These are phyloP conservation scores for Aspergillus felis DNA, from an alignment of 2,329 filamentous ascomycete species.

Conservation along the genomic window DNA sequence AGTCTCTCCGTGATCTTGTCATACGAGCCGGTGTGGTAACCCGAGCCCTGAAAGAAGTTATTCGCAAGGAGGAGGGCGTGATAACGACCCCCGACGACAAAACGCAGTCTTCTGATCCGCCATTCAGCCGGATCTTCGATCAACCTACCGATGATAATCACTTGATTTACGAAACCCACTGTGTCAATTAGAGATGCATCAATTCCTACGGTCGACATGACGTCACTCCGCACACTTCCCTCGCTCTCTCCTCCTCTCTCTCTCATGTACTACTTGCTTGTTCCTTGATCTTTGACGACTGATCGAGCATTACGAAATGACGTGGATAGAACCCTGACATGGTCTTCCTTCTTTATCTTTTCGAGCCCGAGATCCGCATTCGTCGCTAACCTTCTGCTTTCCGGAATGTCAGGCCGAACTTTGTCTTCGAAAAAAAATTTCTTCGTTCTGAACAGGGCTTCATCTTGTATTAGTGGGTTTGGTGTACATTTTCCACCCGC, in stretches of 20 bases:
- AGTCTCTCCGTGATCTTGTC: conserved; percentile 60
- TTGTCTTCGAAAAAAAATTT: neutral
- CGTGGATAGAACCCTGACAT: conserved; percentile 8
- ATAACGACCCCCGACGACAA: conserved; percentile 25
- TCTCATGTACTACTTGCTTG: conserved; percentile 7
- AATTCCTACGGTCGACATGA: conserved; percentile 5
- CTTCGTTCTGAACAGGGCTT: neutral
- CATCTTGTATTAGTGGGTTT: neutral
- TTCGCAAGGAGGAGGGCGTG: conserved; percentile 48
- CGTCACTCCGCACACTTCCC: conserved; percentile 7
- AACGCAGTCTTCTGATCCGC: conserved; percentile 36
- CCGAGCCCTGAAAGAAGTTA: conserved; percentile 46
- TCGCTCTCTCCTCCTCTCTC: conserved; percentile 9
- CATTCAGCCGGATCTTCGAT: conserved; percentile 48
- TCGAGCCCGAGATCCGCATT: neutral
- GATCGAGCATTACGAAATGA: conserved; percentile 13
- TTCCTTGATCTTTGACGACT: neutral
- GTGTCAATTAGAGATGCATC: conserved; percentile 23
- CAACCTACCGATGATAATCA: conserved; percentile 34
- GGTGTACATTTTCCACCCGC: neutral
- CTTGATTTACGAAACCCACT: conserved; percentile 23
- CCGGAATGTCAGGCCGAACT: neutral
- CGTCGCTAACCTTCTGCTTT: neutral
- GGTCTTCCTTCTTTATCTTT: neutral
- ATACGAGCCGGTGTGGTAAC: conserved; percentile 47